These are phyloP conservation scores for Babjeviella inositovora DNA, from an alignment of 805 yeast genomes.

Conservation along the genomic window DNA sequence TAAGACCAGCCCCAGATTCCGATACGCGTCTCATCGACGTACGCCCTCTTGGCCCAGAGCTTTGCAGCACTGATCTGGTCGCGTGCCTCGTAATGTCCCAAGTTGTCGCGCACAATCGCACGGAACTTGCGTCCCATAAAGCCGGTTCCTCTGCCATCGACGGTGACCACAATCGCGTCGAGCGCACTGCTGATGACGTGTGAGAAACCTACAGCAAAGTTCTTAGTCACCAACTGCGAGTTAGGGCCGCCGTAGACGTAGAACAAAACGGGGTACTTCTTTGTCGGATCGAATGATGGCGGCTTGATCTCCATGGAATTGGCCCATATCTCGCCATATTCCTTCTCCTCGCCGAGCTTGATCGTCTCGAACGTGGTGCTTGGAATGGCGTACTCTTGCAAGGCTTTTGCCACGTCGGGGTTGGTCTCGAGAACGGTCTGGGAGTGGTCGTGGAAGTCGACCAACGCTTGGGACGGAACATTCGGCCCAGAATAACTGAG, in stretches of 20 bases:
- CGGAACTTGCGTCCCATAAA: constrained; percentile 70
- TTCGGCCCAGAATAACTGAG: constrained; percentile 66
- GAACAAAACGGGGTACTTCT: constrained; percentile 74
- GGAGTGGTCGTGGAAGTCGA: constrained; percentile 28
- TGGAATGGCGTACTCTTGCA: constrained; percentile 41
- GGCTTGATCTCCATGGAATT: constrained; percentile 73
- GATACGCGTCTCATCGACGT: constrained; percentile 50
- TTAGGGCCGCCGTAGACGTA: constrained; percentile 95
- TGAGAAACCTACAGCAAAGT: constrained; percentile 50
- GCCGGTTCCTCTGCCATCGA: constrained; percentile 97
- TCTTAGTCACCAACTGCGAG: constrained; percentile 63
- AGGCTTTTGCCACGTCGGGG: constrained; percentile 15
- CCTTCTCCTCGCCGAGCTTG: constrained; percentile 31
- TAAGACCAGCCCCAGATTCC: constrained; percentile 99
- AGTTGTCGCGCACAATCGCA: constrained; percentile 60
- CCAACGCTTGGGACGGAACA: constrained; percentile 63
- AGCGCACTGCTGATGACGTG: constrained; percentile 63
- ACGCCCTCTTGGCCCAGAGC: constrained; percentile 41
- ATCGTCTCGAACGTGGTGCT: constrained; percentile 31
- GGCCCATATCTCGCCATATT: constrained; percentile 25
- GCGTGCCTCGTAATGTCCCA: constrained; percentile 69
- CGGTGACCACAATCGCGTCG: constrained; percentile 79
- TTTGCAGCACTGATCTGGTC: constrained; percentile 85
- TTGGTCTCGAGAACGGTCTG: constrained; percentile 31
- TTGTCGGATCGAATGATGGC: constrained; percentile 39